A percentile compares a stretch with the other conserved stretches of the same genome.
phyloP scores from a whole-genome alignment of 2,329 filamentous ascomycete species.

The Aspergillus sp. region DNA sequence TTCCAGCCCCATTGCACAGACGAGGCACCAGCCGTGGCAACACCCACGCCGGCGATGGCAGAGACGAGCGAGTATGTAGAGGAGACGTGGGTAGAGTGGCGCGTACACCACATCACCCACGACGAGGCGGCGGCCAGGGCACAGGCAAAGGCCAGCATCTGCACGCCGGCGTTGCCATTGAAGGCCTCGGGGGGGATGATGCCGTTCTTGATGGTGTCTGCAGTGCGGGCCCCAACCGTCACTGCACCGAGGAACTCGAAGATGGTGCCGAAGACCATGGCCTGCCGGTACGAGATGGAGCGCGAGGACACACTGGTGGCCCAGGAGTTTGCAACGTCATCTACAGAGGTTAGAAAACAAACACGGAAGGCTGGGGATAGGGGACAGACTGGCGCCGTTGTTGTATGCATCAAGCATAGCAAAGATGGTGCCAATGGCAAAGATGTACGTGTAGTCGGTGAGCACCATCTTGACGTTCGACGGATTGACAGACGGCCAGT shows the following conservation, averaged over 20 bases:
- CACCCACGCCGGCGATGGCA: slow-evolving; percentile 67
- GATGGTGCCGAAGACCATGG: slow-evolving; percentile 54
- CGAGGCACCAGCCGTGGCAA: slow-evolving; percentile 63
- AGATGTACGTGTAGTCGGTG: slow-evolving; percentile 67
- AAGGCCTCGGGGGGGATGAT: slow-evolving; percentile 65
- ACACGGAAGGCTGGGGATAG: background rate
- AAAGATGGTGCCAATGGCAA: slow-evolving; percentile 74
- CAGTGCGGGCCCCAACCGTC: slow-evolving; percentile 67
- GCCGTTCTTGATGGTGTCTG: slow-evolving; percentile 77
- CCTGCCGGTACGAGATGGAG: slow-evolving; percentile 48
- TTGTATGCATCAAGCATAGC: slow-evolving; percentile 76
- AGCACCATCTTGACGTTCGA: slow-evolving; percentile 54
- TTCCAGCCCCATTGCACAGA: slow-evolving; percentile 71
- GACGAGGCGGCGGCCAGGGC: slow-evolving; percentile 38
- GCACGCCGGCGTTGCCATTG: slow-evolving; percentile 61
- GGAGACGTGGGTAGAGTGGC: slow-evolving; percentile 70
- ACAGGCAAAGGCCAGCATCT: slow-evolving; percentile 58
- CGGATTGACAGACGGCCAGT: background rate
- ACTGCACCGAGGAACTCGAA: slow-evolving; percentile 70
- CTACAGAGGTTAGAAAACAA: slow-evolving; percentile 11
- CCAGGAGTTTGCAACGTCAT: slow-evolving; percentile 84
- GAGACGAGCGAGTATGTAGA: slow-evolving; percentile 72
- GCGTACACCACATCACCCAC: slow-evolving; percentile 81
- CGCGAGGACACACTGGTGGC: slow-evolving; percentile 79
- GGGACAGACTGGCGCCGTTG: slow-evolving; percentile 70